A percentile compares a stretch with the other conserved stretches of the same genome.
Evolutionary conservation across 2,329 filamentous ascomycete genomes (phyloP).

Genomic region (Penicillium sp.): DNA sequence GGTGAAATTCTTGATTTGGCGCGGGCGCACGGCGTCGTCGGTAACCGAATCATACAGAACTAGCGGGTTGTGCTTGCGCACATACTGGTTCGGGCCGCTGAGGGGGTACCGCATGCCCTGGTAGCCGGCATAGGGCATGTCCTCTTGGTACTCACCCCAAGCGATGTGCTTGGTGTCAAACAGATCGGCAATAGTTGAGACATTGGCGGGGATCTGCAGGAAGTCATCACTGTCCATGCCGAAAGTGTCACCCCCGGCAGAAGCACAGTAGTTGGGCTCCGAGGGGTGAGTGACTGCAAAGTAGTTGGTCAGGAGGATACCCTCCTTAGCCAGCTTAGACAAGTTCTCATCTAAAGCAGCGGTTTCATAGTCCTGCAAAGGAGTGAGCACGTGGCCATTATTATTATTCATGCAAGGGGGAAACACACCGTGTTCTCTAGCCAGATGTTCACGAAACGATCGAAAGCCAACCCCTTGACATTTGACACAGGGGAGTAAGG

Average conservation of each 20-base stretch:
- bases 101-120: slow-evolving; percentile 64
- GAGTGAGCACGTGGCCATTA: slow-evolving; percentile 39
- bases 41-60: slow-evolving; percentile 67
- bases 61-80: slow-evolving; percentile 74
- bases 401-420: slow-evolving; percentile 25
- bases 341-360: slow-evolving; percentile 57
- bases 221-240: slow-evolving; percentile 69
- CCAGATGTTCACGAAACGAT: slow-evolving; percentile 72
- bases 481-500: slow-evolving; percentile 63
- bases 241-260: slow-evolving; percentile 69
- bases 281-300: slow-evolving; percentile 69
- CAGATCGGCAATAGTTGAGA: slow-evolving; percentile 68
- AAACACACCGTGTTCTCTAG: slow-evolving; percentile 68
- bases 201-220: slow-evolving; percentile 57
- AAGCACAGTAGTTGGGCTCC: slow-evolving; percentile 72
- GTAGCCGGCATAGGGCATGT: slow-evolving; percentile 73
- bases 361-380: slow-evolving; percentile 58
- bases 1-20: slow-evolving; percentile 72
- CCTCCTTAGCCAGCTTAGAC: slow-evolving; percentile 42
- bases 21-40: slow-evolving; percentile 58
- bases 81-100: slow-evolving; percentile 70
- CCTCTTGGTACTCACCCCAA: slow-evolving; percentile 75
- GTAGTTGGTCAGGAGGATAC: slow-evolving; percentile 62
- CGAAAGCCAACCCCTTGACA: slow-evolving; percentile 70
- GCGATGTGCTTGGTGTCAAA: slow-evolving; percentile 64